Conservation (phyloP, 495 filamentous ascomycete genomes). For the Penicillium samsonianum region DNA sequence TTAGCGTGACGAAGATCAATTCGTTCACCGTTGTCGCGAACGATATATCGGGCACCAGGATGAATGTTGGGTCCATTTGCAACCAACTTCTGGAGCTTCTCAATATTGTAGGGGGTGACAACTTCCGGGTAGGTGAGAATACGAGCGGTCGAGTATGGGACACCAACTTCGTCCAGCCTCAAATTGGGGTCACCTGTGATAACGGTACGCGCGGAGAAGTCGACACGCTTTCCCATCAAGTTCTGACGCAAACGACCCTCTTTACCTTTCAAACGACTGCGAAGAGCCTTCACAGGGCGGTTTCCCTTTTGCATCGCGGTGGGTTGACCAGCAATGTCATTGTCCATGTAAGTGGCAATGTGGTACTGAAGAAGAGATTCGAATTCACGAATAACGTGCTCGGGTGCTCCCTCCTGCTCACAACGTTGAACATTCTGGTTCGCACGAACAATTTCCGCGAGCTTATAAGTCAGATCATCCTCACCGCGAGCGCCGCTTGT, state of each 20-base stretch:
- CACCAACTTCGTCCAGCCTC: conserved; percentile 94
- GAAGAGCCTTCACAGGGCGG: conserved; percentile 91
- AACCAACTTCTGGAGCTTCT: conserved; percentile 82
- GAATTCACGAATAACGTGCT: conserved; percentile 86
- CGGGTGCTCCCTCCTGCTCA: conserved; percentile 82
- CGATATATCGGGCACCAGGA: conserved; percentile 93
- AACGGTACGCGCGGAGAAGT: conserved; percentile 98
- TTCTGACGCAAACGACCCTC: conserved; percentile 97
- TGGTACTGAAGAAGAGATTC: conserved; percentile 94
- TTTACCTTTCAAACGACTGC: conserved; percentile 95
- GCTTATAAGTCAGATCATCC: conserved; percentile 97
- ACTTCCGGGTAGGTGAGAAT: conserved; percentile 96
- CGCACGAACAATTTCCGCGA: conserved; percentile 96
- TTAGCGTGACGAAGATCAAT: conserved; percentile 93
- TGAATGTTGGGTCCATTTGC: conserved; percentile 92
- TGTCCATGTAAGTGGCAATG: conserved; percentile 99
- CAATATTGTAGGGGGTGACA: conserved; percentile 97
- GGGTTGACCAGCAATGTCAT: conserved; percentile 94
- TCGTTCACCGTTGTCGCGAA: conserved; percentile 85
- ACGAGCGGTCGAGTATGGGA: conserved; percentile 82
- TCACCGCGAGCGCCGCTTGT: conserved; percentile 86
- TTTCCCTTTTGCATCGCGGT: conserved; percentile 97
- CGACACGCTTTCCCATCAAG: conserved; percentile 99
- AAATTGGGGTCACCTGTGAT: conserved; percentile 98
- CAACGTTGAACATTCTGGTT: conserved; percentile 91